These are phyloP conservation scores for Penicillium sp. DNA, from an alignment of 2,329 filamentous ascomycete genomes.

Conservation along the genomic window DNA sequence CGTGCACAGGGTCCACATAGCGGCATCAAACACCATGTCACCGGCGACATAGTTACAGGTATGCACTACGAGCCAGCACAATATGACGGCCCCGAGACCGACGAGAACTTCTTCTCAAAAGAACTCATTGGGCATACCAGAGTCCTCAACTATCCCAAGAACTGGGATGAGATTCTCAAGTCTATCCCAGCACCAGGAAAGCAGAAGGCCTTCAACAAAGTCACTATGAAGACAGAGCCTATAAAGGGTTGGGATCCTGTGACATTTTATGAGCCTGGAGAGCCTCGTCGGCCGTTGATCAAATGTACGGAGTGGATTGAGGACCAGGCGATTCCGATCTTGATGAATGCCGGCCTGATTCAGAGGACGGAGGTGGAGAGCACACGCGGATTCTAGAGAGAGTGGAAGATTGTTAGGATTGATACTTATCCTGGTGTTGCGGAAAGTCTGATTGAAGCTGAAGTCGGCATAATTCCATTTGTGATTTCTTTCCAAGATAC, in stretches of 20 bases:
- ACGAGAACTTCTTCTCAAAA: conserved; percentile 1
- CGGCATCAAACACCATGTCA: conserved; percentile 6
- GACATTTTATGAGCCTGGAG: background rate
- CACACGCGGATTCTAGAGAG: background rate
- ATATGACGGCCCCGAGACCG: background rate
- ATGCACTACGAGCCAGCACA: background rate
- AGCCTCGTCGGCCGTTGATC: background rate
- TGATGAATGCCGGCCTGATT: background rate
- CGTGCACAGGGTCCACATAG: background rate
- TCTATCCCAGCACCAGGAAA: background rate
- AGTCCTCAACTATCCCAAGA: background rate
- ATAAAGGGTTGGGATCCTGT: background rate
- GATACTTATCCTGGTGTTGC: background rate
- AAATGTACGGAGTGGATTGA: conserved; percentile 5
- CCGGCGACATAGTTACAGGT: conserved; percentile 1
- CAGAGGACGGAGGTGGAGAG: background rate
- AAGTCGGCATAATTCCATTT: background rate
- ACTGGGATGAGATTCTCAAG: background rate
- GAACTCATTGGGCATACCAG: background rate
- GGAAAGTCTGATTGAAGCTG: background rate
- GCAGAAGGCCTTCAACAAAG: background rate
- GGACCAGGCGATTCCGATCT: background rate
- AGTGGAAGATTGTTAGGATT: background rate
- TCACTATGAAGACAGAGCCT: conserved; percentile 1
- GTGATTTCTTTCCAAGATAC: background rate